Base-by-base conservation (phyloP, 768 basidiomycete genomes). In the Lentinula lateritia region DNA sequence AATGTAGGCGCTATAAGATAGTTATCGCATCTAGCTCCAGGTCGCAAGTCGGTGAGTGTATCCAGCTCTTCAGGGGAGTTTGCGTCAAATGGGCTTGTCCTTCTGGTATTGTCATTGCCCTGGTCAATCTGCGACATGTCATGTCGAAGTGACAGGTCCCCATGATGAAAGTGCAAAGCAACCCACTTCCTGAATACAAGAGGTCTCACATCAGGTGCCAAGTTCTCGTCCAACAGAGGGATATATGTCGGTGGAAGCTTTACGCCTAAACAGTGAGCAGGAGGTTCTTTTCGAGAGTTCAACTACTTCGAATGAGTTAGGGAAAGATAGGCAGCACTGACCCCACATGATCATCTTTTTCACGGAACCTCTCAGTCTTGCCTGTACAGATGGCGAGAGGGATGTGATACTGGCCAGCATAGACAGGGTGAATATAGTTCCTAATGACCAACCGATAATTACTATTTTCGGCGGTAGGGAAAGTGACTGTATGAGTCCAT, bases 361-460 rank as follows among this genome's bases (percentile, higher is more conserved):
- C 34, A 72, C 71, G 16, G 52, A 68, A 50, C 61, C 53, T 41
- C 60, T 57, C 3, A 75, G 62, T 5, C 66, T 60, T n/a, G 58
- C 55, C 28, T 64, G 61, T 8, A 63, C 60, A 16, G 60, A 63
- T 7, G 45, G 43, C 9, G 68, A 65, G 7, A 72, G 58, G 5
- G 43, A 59, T 4, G 60, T 63, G 48, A 74, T 65, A 7, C 64
- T 62, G 0, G 66, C 65, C 3, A 72, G 61, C 20, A 68, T 55
- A 5, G 68, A 57, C 45, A 68, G 56, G 9, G 72, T 34, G 52
- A 73, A 73, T 0, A 64, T 43, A 6, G 56, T 65, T 0, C 74
- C 75, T 56, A 73, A 46, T 3, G 74, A 74, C 73, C 73, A 76
- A 15, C 67, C 72, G 2, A 62, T 60, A 6, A 74, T 56, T 15